A percentile compares a stretch with the other conserved stretches of the same genome.
Conservation (phyloP, 2,329 filamentous ascomycete genomes). For the Claviceps monticola region DNA sequence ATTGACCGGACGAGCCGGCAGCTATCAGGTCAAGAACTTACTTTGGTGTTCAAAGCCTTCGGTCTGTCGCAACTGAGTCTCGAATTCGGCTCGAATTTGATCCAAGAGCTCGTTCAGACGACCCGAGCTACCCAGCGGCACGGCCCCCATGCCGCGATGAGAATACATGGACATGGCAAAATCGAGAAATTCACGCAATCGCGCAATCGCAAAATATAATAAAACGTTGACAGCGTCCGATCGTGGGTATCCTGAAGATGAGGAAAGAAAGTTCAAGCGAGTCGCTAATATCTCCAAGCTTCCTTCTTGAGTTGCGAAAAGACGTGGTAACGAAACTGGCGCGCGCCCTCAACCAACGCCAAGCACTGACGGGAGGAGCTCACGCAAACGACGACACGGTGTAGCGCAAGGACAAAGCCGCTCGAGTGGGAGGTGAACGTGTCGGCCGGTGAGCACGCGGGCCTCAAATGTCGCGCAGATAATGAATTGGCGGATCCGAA, state of each 20-base stretch:
- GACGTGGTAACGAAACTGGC: background rate
- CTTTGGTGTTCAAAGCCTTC: constrained; percentile 88
- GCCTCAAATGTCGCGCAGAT: background rate
- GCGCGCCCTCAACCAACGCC: background rate
- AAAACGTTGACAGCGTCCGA: background rate
- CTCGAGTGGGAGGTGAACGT: background rate
- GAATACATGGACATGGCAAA: constrained; percentile 66
- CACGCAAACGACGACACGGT: background rate
- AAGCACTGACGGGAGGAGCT: background rate
- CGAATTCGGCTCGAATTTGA: constrained; percentile 81
- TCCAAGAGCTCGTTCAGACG: constrained; percentile 88
- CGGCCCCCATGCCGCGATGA: constrained; percentile 69
- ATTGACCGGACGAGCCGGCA: background rate
- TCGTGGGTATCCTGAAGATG: background rate
- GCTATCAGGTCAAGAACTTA: constrained; percentile 35
- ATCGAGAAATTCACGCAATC: background rate
- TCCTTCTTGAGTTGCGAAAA: background rate
- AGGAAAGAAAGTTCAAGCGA: background rate
- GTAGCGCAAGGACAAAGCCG: background rate
- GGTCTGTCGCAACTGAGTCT: constrained; percentile 64
- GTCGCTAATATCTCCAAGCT: background rate
- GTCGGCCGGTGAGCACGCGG: background rate
- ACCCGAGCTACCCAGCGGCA: constrained; percentile 41
- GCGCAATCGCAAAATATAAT: background rate
- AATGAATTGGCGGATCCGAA: constrained; percentile 6